Evolutionary conservation across 345 rosid species (phyloP), one percentile per base, ranked within the genome.

Genomic region (Eutrema japonicum): DNA sequence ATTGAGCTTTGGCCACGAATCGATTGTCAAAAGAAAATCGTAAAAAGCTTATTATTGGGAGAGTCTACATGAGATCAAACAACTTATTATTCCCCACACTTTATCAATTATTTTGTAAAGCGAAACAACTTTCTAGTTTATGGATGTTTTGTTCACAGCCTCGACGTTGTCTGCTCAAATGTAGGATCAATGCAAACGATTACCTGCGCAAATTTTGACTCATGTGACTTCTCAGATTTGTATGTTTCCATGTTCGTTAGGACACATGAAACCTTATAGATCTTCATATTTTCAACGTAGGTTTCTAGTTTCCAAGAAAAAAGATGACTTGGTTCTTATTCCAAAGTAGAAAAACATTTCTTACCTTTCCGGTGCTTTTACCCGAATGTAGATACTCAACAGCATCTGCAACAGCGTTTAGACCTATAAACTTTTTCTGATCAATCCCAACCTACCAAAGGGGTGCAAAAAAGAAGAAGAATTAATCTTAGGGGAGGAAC

Each of bases 381-480:
- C 97, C 99, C 3, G 97, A 89, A 77, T 91, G 96, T 26, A 94
- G 92, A 85, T 94, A 72, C 83, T 94, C 99, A 41, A 91, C 99
- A 46, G 99, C 97, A 82, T 94, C 97, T 51, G 88, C 82, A 30
- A 87, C 96, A 33, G 93, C 57, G 53, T 79, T 71, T 40, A 94
- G 63, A 65, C 98, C 98, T 18, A 76, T 40, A 75, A 91, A 94
- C 77, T 78, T 78, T 71, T 79, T 89, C 22, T 91, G 93, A 75
- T 94, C 97, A 47, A 91, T 69, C 42, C 80, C 80, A 78, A 91
- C 85, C 98, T 93, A 64, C 66, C 46, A 70, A 13, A 4, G 13
- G 48, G 22, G 30, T 2, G 18, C 45, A 18, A 40, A 30, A 51
- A 38, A 35, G 16, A 61, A 29, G 36, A 4, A 6, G 35, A 32